These are phyloP conservation scores for Xylariaceae sp. DNA, from an alignment of 2,329 filamentous ascomycete genomes.

Conservation along the genomic window DNA sequence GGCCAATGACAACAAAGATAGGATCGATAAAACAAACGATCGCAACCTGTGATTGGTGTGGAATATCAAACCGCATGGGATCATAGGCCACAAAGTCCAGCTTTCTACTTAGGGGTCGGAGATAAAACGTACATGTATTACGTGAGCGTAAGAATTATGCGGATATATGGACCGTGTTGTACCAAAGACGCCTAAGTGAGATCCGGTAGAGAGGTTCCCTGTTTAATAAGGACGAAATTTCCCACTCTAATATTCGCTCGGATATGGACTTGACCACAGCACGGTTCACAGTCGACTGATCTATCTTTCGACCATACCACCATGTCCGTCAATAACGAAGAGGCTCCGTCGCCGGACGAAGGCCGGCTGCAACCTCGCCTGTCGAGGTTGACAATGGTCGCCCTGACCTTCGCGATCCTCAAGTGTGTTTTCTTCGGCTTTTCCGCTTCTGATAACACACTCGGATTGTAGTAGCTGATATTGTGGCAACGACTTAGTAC, in stretches of 20 bases:
- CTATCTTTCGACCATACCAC: background rate
- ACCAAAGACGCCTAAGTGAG: background rate
- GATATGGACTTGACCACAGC: background rate
- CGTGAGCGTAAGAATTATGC: background rate
- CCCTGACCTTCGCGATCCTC: conserved; percentile 47
- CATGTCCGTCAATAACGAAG: conserved; percentile 8
- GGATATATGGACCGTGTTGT: background rate
- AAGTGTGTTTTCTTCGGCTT: conserved; percentile 37
- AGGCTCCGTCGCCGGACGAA: conserved; percentile 14
- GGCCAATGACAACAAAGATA: background rate
- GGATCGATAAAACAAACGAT: background rate
- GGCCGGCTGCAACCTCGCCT: conserved; percentile 42
- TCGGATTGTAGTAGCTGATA: background rate
- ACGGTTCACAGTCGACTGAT: conserved; percentile 1
- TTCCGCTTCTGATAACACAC: background rate
- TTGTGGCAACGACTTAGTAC: conserved; percentile 32
- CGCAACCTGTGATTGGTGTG: background rate
- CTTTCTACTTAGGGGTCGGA: background rate
- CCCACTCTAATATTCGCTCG: background rate
- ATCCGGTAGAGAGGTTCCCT: too few relatives aligned
- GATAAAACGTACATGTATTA: background rate
- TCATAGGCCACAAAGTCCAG: background rate
- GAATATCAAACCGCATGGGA: background rate
- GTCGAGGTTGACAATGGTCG: conserved; percentile 46
- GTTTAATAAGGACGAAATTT: background rate